phyloP scores from a whole-genome alignment of 1,139 yeast genomes.

The Suhomyces anneliseae region DNA sequence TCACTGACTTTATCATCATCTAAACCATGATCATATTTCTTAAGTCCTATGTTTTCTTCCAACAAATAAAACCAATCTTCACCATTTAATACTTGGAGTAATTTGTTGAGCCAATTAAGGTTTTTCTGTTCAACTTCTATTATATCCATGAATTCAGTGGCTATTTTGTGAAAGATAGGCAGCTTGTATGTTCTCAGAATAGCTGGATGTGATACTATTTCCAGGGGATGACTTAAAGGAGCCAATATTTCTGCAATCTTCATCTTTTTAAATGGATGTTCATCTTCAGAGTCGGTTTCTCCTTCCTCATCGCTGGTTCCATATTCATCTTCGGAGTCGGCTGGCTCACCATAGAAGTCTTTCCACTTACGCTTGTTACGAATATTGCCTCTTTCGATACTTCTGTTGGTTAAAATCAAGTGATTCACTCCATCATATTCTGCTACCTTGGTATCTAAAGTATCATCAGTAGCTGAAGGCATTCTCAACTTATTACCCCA shows the following conservation, averaged over 20 bases:
- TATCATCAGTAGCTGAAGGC: constrained; percentile 20
- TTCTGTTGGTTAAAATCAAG: constrained; percentile 39
- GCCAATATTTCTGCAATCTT: constrained; percentile 58
- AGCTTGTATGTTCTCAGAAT: constrained; percentile 63
- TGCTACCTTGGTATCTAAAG: constrained; percentile 36
- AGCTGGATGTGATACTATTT: constrained; percentile 70
- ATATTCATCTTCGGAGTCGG: constrained; percentile 10
- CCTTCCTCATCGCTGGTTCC: constrained; percentile 17
- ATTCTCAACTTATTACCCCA: constrained; percentile 37
- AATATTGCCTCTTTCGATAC: constrained; percentile 28
- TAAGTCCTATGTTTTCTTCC: constrained; percentile 64
- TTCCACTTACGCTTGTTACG: constrained; percentile 42
- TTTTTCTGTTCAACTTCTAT: constrained; percentile 80
- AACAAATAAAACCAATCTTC: constrained; percentile 75
- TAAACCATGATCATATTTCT: constrained; percentile 67
- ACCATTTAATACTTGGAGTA: constrained; percentile 79
- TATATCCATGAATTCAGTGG: constrained; percentile 69
- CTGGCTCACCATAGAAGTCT: constrained; percentile 23
- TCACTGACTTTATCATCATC: constrained; percentile 25
- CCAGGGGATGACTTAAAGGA: constrained; percentile 81
- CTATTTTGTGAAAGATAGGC: constrained; percentile 52
- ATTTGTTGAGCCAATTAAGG: constrained; percentile 65
- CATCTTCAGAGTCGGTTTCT: constrained; percentile 29
- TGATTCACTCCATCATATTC: constrained; percentile 45
- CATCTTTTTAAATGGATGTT: constrained; percentile 37